Conservation (phyloP, 345 rosid genomes). For the Barbarea vulgaris region DNA sequence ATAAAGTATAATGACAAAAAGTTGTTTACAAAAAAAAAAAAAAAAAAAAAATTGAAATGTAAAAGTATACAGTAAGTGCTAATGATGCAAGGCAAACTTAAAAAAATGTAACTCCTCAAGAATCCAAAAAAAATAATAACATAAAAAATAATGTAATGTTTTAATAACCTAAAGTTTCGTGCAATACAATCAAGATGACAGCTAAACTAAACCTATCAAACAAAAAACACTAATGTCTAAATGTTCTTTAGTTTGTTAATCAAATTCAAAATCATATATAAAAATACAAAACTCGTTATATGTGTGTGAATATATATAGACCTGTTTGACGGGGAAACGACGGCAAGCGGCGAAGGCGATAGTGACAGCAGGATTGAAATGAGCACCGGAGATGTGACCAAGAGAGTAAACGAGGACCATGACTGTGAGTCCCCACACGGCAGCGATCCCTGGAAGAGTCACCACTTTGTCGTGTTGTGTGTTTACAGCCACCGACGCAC, state of each 20-base stretch:
- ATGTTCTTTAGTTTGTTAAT: constrained; percentile 33
- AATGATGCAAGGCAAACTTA: background rate
- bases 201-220: constrained; percentile 24
- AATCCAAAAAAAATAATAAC: background rate
- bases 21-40: background rate
- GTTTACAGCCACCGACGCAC: constrained; percentile 77
- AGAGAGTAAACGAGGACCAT: constrained; percentile 82
- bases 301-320: background rate
- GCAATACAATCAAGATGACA: constrained; percentile 26
- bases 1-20: background rate
- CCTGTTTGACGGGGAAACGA: constrained; percentile 86
- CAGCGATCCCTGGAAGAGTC: constrained; percentile 72
- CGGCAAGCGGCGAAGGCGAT: constrained; percentile 83
- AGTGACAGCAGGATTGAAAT: constrained; percentile 96
- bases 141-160: background rate
- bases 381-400: constrained; percentile 97
- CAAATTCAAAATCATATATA: constrained; percentile 19
- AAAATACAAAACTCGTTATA: constrained; percentile 6
- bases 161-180: constrained; percentile 20
- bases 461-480: constrained; percentile 60
- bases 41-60: background rate
- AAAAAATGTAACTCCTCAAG: background rate
- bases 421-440: constrained; percentile 89
- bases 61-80: background rate
- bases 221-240: background rate